Base-by-base conservation (phyloP, 129 eudicot genomes). In the Pittosporum tobira region DNA sequence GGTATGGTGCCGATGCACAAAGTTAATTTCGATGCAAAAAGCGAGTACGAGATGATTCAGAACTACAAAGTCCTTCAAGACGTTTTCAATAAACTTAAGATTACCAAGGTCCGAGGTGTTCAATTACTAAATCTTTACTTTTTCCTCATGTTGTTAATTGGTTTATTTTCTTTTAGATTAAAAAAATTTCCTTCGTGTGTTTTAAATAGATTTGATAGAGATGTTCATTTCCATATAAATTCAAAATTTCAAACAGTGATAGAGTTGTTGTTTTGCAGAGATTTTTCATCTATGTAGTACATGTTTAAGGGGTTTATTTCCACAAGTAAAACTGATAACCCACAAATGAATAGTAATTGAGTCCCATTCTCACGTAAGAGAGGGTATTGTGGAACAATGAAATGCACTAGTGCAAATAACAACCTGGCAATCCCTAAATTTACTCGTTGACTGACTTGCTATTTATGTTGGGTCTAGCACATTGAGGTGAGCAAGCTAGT, bases 1-100 rank as follows among this genome's bases (percentile, higher is more conserved):
- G 98, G 98, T 6, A 72, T 67, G 59, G 98, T 91, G 36, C 95
- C 95, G 20, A 91, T 91, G 98, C 98, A 91, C 75, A 91, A 91
- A 77, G 98, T 91, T 63, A 91, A 91, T 71, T 85, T 91, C 18
- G 95, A 91, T 47, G 98, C 98, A 3, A 91, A 91, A 73, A 75
- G 51, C 14, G 98, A 91, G 86, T 91, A 91, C 51, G 98, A 91
- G 38, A 86, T 86, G 95, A 91, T 91, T 54, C 95, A 91, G 78
- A 91, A 91, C 59, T 91, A 91, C 62, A 91, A 91, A 71, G 88
- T 91, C 44, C 98, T 91, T 69, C 95, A 91, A 54, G 98, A 91
- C 51, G 88, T 91, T 61, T 91, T 91, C 78, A 91, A 74, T 75
- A 91, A 91, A 56, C 77, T 86, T 20, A 91, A 91, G 77, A 83